Evolutionary conservation across 164 flowering plant species (phyloP).

Genomic region (Litsea cubeba): DNA sequence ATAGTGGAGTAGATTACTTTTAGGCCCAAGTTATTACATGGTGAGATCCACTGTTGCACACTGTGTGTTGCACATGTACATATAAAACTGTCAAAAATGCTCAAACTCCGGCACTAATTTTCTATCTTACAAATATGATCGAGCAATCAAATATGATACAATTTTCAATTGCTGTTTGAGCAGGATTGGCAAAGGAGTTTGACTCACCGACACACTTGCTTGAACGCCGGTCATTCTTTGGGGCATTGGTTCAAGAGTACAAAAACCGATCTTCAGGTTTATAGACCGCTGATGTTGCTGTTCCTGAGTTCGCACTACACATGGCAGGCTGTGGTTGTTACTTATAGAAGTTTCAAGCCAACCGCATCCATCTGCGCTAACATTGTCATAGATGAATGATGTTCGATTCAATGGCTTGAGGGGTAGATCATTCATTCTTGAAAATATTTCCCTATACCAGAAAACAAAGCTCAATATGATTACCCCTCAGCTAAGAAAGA

Average conservation of each 20-base stretch:
- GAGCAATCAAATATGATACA: neutral
- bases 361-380: neutral
- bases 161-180: neutral
- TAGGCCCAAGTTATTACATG: neutral
- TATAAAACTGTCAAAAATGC: too few species aligned
- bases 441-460: neutral
- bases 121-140: too few species aligned
- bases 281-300: conserved; percentile 15
- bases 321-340: neutral
- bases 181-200: conserved; percentile 76
- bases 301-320: neutral
- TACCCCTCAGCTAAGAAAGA: neutral
- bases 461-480: neutral
- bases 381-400: neutral
- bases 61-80: neutral
- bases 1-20: neutral
- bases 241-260: conserved; percentile 85
- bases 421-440: neutral
- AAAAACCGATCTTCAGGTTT: conserved; percentile 69
- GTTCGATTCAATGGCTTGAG: neutral
- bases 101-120: too few species aligned
- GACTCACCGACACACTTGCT: conserved; percentile 68
- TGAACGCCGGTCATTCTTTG: conserved; percentile 73
- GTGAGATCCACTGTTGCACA: neutral
- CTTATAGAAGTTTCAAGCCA: neutral